Conservation (phyloP, 345 rosid genomes). For the Eucalyptus tenuipes region DNA sequence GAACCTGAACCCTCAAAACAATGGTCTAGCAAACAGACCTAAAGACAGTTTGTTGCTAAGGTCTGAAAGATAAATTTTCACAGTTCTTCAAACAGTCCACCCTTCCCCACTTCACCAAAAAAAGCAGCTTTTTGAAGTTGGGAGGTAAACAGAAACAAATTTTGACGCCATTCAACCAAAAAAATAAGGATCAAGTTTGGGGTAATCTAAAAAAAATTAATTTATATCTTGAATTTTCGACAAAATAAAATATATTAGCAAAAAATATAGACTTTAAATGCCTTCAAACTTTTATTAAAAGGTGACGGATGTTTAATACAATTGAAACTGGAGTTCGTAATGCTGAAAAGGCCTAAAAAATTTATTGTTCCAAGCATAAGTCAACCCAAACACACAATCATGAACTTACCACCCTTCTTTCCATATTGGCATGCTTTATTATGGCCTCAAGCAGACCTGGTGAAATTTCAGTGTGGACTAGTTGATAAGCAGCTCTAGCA, state of each 20-base stretch:
- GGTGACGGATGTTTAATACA: not conserved
- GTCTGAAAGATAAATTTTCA: not conserved
- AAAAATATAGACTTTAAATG: not conserved
- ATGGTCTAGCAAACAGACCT: not conserved
- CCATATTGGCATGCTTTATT: constrained; percentile 95
- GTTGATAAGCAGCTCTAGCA: constrained; percentile 86
- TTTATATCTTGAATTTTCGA: not conserved
- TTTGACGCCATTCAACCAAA: not conserved
- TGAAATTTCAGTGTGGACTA: constrained; percentile 72
- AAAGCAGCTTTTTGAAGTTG: not conserved
- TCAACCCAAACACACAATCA: not conserved
- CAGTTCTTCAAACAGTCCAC: not conserved
- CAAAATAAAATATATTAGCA: not conserved
- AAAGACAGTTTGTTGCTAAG: not conserved
- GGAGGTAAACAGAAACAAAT: not conserved
- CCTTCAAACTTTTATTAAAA: not conserved
- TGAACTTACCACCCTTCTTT: constrained; percentile 55
- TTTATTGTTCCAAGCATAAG: not conserved
- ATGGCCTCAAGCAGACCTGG: constrained; percentile 97
- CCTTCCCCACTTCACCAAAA: not conserved
- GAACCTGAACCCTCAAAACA: not conserved
- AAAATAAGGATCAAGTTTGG: not conserved
- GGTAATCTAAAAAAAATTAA: not conserved
- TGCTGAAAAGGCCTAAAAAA: not conserved
- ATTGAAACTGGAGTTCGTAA: not conserved